These are phyloP conservation scores for Ulvella scutata DNA, from an alignment of 139 green algal species.

Conservation along the genomic window DNA sequence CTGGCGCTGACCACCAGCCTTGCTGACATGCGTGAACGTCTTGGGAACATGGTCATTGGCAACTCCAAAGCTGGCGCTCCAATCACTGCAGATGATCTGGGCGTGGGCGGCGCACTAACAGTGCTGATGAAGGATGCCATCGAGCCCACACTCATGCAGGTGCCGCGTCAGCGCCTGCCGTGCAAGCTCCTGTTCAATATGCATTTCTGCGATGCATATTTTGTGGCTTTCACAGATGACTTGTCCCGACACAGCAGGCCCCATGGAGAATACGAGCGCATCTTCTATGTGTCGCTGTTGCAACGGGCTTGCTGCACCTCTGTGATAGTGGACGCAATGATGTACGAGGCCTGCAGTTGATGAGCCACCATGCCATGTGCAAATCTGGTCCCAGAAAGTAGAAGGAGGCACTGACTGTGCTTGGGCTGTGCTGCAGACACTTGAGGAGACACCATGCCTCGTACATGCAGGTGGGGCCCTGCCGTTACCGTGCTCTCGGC, in stretches of 20 bases:
- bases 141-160: conserved; percentile 79
- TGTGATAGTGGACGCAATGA: too few species aligned
- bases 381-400: too few species aligned
- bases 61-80: conserved; percentile 46
- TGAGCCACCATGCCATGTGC: too few species aligned
- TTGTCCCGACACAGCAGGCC: too few species aligned
- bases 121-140: conserved; percentile 98
- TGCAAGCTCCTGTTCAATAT: not conserved
- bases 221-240: too few species aligned
- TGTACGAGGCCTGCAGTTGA: too few species aligned
- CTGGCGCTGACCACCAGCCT: conserved; percentile 78
- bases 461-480: conserved; percentile 78
- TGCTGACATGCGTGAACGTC: conserved; percentile 74
- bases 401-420: not conserved
- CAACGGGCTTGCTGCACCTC: too few species aligned
- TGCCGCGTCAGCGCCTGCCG: not conserved
- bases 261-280: too few species aligned
- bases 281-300: too few species aligned
- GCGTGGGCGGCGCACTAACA: conserved; percentile 85
- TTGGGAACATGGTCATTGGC: conserved; percentile 83
- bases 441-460: conserved; percentile 92
- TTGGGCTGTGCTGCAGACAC: conserved; percentile 54
- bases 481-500: too few species aligned
- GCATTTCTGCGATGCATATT: too few species aligned
- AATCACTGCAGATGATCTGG: conserved; percentile 91